phyloP scores from a whole-genome alignment of 1,139 yeast species.

The Taiozyma sp. region DNA sequence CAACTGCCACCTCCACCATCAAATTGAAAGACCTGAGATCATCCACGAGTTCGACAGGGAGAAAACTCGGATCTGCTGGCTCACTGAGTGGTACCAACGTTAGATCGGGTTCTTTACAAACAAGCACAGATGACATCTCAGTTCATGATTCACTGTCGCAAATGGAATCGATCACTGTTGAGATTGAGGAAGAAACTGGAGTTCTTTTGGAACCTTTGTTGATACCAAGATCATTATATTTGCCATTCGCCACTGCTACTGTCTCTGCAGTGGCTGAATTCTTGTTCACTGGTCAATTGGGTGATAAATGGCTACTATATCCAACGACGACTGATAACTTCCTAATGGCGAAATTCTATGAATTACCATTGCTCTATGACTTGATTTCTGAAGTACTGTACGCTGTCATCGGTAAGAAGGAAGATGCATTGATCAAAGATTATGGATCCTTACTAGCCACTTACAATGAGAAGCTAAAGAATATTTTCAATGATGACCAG shows the following conservation, averaged over 20 bases:
- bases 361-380: slow-evolving; percentile 63
- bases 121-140: slow-evolving; percentile 10
- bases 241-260: slow-evolving; percentile 59
- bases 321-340: slow-evolving; percentile 66
- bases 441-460: slow-evolving; percentile 20
- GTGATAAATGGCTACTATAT: slow-evolving; percentile 60
- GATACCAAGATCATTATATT: slow-evolving; percentile 59
- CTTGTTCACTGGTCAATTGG: slow-evolving; percentile 73
- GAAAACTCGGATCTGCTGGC: slow-evolving; percentile 4
- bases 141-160: slow-evolving; percentile 9
- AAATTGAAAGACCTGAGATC: slow-evolving; percentile 19
- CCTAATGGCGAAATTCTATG: slow-evolving; percentile 55
- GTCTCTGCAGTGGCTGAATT: slow-evolving; percentile 66
- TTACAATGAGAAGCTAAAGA: slow-evolving; percentile 11
- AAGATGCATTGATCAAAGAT: slow-evolving; percentile 42
- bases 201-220: slow-evolving; percentile 46
- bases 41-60: slow-evolving; percentile 13
- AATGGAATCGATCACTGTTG: slow-evolving; percentile 9
- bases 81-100: slow-evolving; percentile 8
- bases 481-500: slow-evolving; percentile 12
- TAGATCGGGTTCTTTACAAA: slow-evolving; percentile 15
- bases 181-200: slow-evolving; percentile 13
- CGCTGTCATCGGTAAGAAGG: slow-evolving; percentile 63
- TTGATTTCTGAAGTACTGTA: slow-evolving; percentile 61
- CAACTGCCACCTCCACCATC: slow-evolving; percentile 4